Base-by-base conservation (phyloP, 2,329 filamentous ascomycete genomes). In the Aulographum hederae region DNA sequence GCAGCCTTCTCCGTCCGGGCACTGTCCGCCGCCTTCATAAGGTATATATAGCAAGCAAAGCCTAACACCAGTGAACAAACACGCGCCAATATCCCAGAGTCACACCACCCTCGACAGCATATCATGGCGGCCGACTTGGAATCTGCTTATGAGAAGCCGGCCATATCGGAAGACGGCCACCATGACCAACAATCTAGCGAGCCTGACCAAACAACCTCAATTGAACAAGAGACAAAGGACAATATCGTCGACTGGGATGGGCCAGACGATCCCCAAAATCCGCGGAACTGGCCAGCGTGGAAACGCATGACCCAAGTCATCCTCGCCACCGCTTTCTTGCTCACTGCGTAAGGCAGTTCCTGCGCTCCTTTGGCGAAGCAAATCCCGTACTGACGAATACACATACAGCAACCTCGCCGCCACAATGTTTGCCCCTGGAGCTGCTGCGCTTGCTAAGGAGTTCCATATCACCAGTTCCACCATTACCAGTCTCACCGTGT, bases 401-500 rank as follows among this genome's bases (percentile, higher is more conserved):
- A 28, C 21, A 16, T 26, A 16, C 11, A 37, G 34, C 18, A 39
- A 39, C 18, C 21, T 42, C 17, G 32, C 37, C 11, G 20, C 41
- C 6, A 32, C 37, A 5, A 37, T 38, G 26, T 40, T 39, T 28
- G 39, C 41, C 3, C 41, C 41, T 0, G 39, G 32, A 3, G 32
- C 34, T 11, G 15, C 13, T 2, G 10, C 8, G 4, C 23, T 43
- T 3, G 21, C 28, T n/a, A 4, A 6, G 3, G 42, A 44, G 5
- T 42, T 44, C 29, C 6, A 34, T n/a, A 25, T 36, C 20, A 32
- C 28, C 1, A 38, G 27, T 20, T 20, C 14, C 10, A 36, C 19
- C 6, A 11, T 40, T 14, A 23, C 26, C 2, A 50, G 44, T 1
- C 32, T 56, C n/a, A 44, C 41, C 5, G 37, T 52, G 5, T 54